A percentile compares a stretch with the other conserved stretches of the same genome.
phyloP scores from a whole-genome alignment of 176 grass and related monocot species.

The Carex myosuroides region DNA sequence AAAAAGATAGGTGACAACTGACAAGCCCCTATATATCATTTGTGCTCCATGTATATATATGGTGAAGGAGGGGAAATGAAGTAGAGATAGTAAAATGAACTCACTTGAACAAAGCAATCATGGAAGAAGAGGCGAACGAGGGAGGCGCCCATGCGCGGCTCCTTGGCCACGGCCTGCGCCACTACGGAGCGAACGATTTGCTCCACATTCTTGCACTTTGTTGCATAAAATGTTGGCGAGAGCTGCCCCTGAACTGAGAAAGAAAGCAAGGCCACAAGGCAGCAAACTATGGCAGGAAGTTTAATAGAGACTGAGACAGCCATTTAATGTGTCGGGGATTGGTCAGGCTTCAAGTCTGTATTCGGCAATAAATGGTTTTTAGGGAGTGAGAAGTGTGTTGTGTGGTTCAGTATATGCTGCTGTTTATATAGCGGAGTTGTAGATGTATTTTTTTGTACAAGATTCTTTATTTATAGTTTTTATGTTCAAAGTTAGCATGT shows the following conservation, averaged over 20 bases:
- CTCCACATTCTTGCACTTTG: conserved; percentile 23
- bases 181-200: conserved; percentile 14
- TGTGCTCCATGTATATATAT: not conserved
- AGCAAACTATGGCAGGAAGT: not conserved
- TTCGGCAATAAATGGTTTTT: not conserved
- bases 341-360: not conserved
- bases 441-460: not conserved
- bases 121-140: conserved; percentile 25
- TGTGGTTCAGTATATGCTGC: not conserved
- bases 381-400: not conserved
- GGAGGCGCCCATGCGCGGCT: conserved; percentile 32
- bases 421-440: not conserved
- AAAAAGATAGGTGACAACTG: not conserved
- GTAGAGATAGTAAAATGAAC: not conserved
- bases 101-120: conserved; percentile 26
- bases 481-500: not conserved
- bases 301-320: not conserved
- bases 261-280: not conserved
- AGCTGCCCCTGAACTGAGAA: conserved; percentile 13
- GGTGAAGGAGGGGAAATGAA: not conserved
- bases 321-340: not conserved
- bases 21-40: too few species aligned
- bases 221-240: conserved; percentile 18
- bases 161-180: not conserved
- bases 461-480: not conserved